Evolutionary conservation across 2,329 filamentous ascomycete genomes (phyloP).

Genomic region (Colletotrichum chrysophilum): DNA sequence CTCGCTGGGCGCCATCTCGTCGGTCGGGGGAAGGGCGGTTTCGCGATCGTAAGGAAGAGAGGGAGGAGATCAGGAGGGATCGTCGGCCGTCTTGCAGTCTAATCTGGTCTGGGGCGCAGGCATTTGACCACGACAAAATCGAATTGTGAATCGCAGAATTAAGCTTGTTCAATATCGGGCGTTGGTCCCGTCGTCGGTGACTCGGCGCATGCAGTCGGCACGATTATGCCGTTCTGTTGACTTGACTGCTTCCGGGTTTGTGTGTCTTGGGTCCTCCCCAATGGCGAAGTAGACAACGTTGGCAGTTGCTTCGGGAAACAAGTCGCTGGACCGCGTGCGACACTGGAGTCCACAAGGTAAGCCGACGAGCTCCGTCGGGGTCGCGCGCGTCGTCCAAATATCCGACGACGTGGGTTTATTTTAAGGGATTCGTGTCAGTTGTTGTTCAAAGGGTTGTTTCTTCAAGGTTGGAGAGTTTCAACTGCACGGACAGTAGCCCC

Average conservation of each 20-base stretch:
- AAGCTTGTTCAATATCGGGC: neutral
- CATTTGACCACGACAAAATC: slow-evolving; percentile 2
- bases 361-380: neutral
- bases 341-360: neutral
- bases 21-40: neutral
- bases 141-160: neutral
- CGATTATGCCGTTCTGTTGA: slow-evolving; percentile 5
- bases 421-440: neutral
- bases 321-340: neutral
- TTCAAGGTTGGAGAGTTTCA: slow-evolving; percentile 15
- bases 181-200: neutral
- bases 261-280: neutral
- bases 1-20: slow-evolving; percentile 34
- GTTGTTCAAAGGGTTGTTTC: slow-evolving; percentile 5
- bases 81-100: slow-evolving; percentile 9
- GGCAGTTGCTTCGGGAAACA: neutral
- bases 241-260: neutral
- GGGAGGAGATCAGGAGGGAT: slow-evolving; percentile 1
- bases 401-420: neutral
- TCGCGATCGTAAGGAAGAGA: neutral
- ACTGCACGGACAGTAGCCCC: slow-evolving; percentile 13
- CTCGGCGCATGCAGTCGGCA: slow-evolving; percentile 14
- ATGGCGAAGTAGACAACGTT: neutral
- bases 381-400: slow-evolving; percentile 2
- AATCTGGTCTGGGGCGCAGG: neutral